phyloP scores from a whole-genome alignment of 441 rosid species.

The Croton setiger region DNA sequence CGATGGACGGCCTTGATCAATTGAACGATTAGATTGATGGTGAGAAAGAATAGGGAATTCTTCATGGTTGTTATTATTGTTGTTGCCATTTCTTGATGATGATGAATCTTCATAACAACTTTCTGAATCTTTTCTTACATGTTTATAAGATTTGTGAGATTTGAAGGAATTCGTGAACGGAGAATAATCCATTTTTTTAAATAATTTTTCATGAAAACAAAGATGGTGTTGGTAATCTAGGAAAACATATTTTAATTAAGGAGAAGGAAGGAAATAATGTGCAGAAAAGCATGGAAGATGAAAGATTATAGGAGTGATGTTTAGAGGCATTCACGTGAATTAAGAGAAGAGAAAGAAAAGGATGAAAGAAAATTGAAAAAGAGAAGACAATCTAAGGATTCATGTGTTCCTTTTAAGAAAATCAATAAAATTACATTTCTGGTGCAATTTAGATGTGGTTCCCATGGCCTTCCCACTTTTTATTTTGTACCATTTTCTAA shows the following conservation, averaged over 20 bases:
- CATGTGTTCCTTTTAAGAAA: too few species aligned
- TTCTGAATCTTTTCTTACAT: slow-evolving; percentile 14
- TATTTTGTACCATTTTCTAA: too few species aligned
- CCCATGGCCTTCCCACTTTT: too few species aligned
- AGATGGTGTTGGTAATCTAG: background rate
- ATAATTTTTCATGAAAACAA: background rate
- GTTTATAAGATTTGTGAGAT: slow-evolving; percentile 33
- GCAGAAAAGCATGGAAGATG: background rate
- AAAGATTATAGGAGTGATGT: background rate
- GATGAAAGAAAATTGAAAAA: background rate
- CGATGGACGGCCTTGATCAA: background rate
- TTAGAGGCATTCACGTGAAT: background rate
- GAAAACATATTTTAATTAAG: background rate
- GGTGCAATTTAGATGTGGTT: too few species aligned
- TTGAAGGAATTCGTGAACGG: slow-evolving; percentile 40
- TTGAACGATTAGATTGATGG: slow-evolving; percentile 22
- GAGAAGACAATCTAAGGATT: background rate
- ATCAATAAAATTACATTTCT: too few species aligned
- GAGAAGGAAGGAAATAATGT: background rate
- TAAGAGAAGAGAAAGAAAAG: background rate
- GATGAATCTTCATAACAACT: slow-evolving; percentile 3
- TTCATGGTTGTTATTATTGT: slow-evolving; percentile 22
- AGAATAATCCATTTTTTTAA: slow-evolving; percentile 32
- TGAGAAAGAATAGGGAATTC: slow-evolving; percentile 40
- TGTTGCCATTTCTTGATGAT: background rate